Evolutionary conservation across 495 filamentous ascomycete genomes (phyloP), one percentile per base, ranked within the genome.

Genomic region (Lophiostoma macrostomum): DNA sequence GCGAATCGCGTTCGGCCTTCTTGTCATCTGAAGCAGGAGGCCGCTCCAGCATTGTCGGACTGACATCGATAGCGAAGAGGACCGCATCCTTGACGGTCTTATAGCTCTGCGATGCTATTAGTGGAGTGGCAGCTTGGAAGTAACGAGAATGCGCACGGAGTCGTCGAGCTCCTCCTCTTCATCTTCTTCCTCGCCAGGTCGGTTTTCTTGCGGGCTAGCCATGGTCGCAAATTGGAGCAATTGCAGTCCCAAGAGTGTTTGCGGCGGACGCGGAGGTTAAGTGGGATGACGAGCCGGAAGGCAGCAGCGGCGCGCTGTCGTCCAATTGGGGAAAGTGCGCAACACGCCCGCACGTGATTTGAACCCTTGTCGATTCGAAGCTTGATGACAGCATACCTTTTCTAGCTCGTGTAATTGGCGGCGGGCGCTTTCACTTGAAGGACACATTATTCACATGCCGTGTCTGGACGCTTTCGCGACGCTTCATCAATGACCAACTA

Each of bases 31-130:
- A 75, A 1, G 75, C 71, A 2, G 79, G 76, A 41, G 87, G 90
- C 46, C 73, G 74, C 14, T 74, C 71, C 22, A 97, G 75, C 94
- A 97, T 99, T 3, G 87, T 90, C n/a, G 76, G 65, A 72, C 86
- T 96, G 69, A 96, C 81, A 67, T 97, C 87, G 55, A 99, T 96
- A 2, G 90, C 94, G 63, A 99, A 96, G 22, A 99, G 78, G 18
- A 96, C 80, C 0, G 94, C 94, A 85, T 99, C 94, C 74, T 96
- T 97, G 64, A 88, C 83, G 3, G 86, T 78, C 74, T 87, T 90
- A 69, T 91, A 97, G 67, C 84, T 84, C 91, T 95, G 57, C 23
- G n/a, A 25, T n/a, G 23, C 48, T 23, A 29, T 50, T 44, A 58
- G 55, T 34, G 8, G 20, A 12, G 10, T n/a, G 1, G 18, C 29